Conservation (phyloP, 371 early-diverging fungal genomes). For the Dinochytrium kinnereticum region DNA sequence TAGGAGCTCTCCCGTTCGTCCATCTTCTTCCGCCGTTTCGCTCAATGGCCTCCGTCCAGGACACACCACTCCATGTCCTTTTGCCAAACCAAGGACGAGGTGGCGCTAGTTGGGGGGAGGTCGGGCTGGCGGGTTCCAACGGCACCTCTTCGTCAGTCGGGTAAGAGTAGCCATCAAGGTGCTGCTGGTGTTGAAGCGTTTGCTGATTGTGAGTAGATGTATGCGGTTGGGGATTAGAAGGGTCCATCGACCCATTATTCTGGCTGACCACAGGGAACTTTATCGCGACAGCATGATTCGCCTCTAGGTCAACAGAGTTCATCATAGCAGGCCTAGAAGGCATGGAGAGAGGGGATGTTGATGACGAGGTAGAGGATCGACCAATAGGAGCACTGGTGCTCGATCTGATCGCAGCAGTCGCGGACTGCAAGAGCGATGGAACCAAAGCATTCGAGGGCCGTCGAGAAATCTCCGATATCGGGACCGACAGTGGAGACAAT, state of each 20-base stretch:
- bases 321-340: not conserved
- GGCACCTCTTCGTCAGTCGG: not conserved
- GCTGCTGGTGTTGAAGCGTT: not conserved
- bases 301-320: not conserved
- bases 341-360: no score
- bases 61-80: conserved; percentile 12
- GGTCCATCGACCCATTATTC: not conserved
- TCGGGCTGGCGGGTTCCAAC: not conserved
- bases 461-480: not conserved
- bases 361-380: no score
- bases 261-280: not conserved
- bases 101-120: not conserved
- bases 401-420: no score
- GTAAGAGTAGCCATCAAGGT: not conserved
- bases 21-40: not conserved
- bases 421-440: not conserved
- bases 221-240: not conserved
- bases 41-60: conserved; percentile 11
- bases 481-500: no score
- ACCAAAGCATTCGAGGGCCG: not conserved
- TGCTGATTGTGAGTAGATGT: not conserved
- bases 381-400: no score
- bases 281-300: not conserved
- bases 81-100: conserved; percentile 3
- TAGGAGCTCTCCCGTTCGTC: not conserved